phyloP scores from a whole-genome alignment of 2,329 filamentous ascomycete genomes.

The Apiospora arundinis region DNA sequence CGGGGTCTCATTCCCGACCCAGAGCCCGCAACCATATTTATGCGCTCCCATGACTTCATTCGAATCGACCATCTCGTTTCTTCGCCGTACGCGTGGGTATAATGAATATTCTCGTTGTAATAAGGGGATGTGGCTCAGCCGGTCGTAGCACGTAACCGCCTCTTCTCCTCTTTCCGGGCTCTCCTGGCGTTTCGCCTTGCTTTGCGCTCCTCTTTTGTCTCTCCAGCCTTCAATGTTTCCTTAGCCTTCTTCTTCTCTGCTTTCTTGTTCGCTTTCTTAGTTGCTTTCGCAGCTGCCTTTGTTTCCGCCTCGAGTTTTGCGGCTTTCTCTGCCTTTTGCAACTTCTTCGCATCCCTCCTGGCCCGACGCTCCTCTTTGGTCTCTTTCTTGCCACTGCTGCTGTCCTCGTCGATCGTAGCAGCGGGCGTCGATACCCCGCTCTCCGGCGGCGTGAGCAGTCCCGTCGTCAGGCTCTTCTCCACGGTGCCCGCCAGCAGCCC shows the following conservation, averaged over 20 bases:
- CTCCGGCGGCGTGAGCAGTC: conserved; percentile 40
- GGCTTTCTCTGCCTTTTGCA: conserved; percentile 33
- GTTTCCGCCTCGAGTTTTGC: conserved; percentile 43
- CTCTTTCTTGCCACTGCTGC: conserved; percentile 37
- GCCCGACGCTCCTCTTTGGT: conserved; percentile 43
- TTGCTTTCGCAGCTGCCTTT: conserved; percentile 29
- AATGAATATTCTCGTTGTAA: neutral
- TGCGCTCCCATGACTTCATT: neutral
- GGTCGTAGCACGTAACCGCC: conserved; percentile 22
- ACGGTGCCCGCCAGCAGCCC: conserved; percentile 78
- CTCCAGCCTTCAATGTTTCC: conserved; percentile 46
- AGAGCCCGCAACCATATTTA: neutral
- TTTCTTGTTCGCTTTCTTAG: conserved; percentile 29
- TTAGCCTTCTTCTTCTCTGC: conserved; percentile 46
- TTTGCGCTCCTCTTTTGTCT: conserved; percentile 55
- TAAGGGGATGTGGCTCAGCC: conserved; percentile 9
- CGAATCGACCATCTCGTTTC: neutral
- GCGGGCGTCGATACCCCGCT: conserved; percentile 37
- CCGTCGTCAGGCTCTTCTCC: conserved; percentile 29
- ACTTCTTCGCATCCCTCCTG: conserved; percentile 36
- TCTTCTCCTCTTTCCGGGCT: conserved; percentile 43
- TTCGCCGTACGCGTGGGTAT: conserved; percentile 3
- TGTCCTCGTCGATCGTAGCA: conserved; percentile 34
- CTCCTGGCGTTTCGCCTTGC: conserved; percentile 52
- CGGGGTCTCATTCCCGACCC: neutral